Base-by-base conservation (phyloP, 2,329 filamentous ascomycete species). In the Pseudopyrenochaeta lycopersici region DNA sequence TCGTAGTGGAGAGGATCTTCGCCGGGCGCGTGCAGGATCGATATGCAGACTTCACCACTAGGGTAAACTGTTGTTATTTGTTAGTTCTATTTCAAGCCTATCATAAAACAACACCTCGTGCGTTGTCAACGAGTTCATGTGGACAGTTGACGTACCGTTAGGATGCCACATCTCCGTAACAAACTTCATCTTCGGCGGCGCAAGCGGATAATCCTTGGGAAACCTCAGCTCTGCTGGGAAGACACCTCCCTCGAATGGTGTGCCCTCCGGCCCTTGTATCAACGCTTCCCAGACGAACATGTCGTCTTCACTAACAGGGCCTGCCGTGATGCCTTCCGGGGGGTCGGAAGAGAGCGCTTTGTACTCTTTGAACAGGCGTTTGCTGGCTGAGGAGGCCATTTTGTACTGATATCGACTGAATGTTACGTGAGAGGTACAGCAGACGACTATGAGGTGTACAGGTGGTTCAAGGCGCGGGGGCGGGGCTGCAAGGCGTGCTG, bases 1-100 rank as follows among this genome's bases (percentile, higher is more conserved):
- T 99, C 95, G 80, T 99, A 99, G 47, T 94, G 94, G 77, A 90
- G 95, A 72, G 91, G 88, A 73, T 99, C 95, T 71, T 97, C 93
- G 78, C 91, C 93, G 4, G 95, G 94, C 11, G 94, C 91, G 76
- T 99, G 95, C 36, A 99, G 84, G 78, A 99, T 99, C 38, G 91
- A 96, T 76, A 99, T 98, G 83, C 95, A 99, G 52, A 99, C 91
- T 62, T 89, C 87, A 68, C 95, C 95, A 71, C 86, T 87, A 7
- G 86, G 81, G 80, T 97, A 98, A 73, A 99, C 86, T 86, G 62
- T 15, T 27, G 4, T 5, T 4, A 27, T 9, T 5, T 27, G 23
- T 27, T 9, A 27, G 23, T 9, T 4, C 4, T 27, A 27, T 27
- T 27, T 9, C 4, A 27, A 27, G 4, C 4, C 23, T 5, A 27